phyloP scores from a whole-genome alignment of 306 rosid genomes.

The Fragaria iinumae region DNA sequence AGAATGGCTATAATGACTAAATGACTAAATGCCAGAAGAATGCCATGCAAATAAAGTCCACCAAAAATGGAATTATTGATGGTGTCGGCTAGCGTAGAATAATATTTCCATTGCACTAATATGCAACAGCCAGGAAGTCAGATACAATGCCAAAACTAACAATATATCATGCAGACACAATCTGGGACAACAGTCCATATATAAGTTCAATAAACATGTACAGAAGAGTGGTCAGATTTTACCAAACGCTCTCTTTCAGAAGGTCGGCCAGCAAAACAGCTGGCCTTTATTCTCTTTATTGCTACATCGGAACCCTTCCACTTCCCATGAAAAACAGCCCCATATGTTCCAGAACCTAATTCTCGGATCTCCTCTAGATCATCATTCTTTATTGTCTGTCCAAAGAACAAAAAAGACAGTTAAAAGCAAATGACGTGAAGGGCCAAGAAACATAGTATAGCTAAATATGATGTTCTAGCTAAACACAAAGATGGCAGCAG shows the following conservation, averaged over 20 bases:
- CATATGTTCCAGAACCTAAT: constrained; percentile 97
- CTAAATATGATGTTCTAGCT: background rate
- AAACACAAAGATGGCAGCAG: constrained; percentile 20
- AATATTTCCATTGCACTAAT: background rate
- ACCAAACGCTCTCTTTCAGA: constrained; percentile 97
- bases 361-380: constrained; percentile 98
- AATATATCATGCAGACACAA: background rate
- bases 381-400: constrained; percentile 83
- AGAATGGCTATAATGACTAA: background rate
- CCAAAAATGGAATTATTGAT: background rate
- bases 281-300: constrained; percentile 91
- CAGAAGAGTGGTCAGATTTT: constrained; percentile 34
- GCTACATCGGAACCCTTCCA: constrained; percentile 99
- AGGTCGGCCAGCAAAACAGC: constrained; percentile 97
- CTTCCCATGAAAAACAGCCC: constrained; percentile 96
- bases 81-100: background rate
- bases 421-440: constrained; percentile 17
- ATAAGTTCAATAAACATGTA: background rate
- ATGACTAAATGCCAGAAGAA: background rate
- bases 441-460: constrained; percentile 20
- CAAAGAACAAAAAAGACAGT: constrained; percentile 25
- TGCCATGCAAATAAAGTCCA: background rate
- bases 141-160: background rate
- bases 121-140: background rate
- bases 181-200: background rate